Evolutionary conservation across 1,284 basidiomycete genomes (phyloP).

Genomic region (Peniophora sp.): DNA sequence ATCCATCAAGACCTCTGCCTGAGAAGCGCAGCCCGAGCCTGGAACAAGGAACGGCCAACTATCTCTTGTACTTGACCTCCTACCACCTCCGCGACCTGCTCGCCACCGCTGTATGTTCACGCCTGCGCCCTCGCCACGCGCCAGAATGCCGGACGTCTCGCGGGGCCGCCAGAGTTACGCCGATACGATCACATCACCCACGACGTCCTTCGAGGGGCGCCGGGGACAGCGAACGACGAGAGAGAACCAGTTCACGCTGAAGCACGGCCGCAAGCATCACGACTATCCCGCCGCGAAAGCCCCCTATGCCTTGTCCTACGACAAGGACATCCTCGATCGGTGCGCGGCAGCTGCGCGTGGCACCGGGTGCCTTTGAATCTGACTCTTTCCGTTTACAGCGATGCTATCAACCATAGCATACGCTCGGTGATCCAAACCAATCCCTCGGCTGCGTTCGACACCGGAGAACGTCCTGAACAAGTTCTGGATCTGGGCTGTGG

Average conservation of each 20-base stretch:
- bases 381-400: constrained; percentile 3
- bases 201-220: constrained; percentile 10
- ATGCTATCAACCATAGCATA: constrained; percentile 10
- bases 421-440: constrained; percentile 5
- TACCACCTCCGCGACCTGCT: no score
- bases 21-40: no score
- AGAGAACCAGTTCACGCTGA: constrained; percentile 48
- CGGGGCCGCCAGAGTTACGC: neutral
- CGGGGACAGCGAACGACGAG: constrained; percentile 22
- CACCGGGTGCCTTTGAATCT: neutral
- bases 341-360: constrained; percentile 27
- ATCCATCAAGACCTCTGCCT: no score
- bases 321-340: constrained; percentile 57
- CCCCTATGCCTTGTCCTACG: constrained; percentile 62
- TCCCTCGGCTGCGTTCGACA: constrained; percentile 6
- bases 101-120: neutral
- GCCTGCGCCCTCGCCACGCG: neutral
- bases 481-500: constrained; percentile 14
- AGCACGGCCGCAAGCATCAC: constrained; percentile 57
- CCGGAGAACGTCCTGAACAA: constrained; percentile 9
- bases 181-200: neutral
- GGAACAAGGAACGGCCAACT: no score
- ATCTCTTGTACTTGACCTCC: no score
- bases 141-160: neutral
- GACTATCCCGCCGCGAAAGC: constrained; percentile 64